These are phyloP conservation scores for Apostasia shenzhenica DNA, from an alignment of 106 monocot species.

Conservation along the genomic window DNA sequence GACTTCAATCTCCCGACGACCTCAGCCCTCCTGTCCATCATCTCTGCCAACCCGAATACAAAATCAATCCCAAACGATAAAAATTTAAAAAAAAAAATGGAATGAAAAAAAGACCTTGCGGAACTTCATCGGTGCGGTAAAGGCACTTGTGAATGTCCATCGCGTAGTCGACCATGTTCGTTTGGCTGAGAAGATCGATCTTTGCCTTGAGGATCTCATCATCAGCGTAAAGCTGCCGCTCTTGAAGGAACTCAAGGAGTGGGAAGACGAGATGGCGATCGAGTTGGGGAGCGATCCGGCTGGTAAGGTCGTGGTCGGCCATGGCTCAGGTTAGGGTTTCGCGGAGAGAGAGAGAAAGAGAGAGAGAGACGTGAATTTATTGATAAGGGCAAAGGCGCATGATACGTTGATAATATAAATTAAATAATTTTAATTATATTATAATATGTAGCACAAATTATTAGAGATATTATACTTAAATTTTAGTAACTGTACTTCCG, in stretches of 20 bases:
- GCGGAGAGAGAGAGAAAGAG: neutral
- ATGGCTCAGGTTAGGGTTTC: constrained; percentile 21
- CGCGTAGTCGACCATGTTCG: constrained; percentile 98
- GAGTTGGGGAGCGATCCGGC: constrained; percentile 63
- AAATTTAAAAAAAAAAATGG: neutral
- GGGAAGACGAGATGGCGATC: constrained; percentile 92
- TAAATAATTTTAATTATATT: too few relatives aligned
- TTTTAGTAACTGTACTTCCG: too few relatives aligned
- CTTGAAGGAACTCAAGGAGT: constrained; percentile 85
- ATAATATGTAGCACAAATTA: too few relatives aligned
- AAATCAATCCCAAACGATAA: neutral
- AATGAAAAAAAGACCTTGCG: constrained; percentile 35
- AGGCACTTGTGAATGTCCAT: constrained; percentile 93
- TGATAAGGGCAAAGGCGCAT: neutral
- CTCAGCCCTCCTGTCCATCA: constrained; percentile 72
- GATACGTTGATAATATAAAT: neutral
- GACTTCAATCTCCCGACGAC: constrained; percentile 73
- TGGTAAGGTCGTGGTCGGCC: constrained; percentile 70
- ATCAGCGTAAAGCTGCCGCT: constrained; percentile 71
- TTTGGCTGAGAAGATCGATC: constrained; percentile 75
- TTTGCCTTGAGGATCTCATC: constrained; percentile 84
- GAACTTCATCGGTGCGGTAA: constrained; percentile 83
- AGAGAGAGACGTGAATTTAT: neutral
- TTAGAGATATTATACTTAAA: too few relatives aligned
- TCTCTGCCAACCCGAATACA: constrained; percentile 29